Conservation (phyloP, 169 alveolate genomes). For the Cryptosporidium felis region DNA sequence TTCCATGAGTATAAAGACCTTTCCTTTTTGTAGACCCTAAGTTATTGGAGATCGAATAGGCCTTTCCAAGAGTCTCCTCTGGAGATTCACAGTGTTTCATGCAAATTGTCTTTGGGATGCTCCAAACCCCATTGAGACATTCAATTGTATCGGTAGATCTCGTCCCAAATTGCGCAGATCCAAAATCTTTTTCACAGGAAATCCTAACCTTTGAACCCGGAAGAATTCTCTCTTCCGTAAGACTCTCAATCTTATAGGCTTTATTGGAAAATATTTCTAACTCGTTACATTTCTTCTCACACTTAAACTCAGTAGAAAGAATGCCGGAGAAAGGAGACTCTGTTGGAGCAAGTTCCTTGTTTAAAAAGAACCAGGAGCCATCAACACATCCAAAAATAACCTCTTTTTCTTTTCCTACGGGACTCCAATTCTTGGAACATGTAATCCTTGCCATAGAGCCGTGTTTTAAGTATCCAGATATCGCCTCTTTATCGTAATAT, state of each 20-base stretch:
- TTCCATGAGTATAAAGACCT: slow-evolving; percentile 37
- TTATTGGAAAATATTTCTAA: slow-evolving; percentile 47
- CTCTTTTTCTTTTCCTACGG: neutral
- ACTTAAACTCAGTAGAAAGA: neutral
- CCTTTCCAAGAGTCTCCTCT: slow-evolving; percentile 31
- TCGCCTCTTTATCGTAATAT: neutral
- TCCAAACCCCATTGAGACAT: slow-evolving; percentile 66
- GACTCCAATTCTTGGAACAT: slow-evolving; percentile 57
- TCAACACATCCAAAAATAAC: slow-evolving; percentile 8
- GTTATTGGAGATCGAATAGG: neutral
- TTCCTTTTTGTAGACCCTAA: neutral
- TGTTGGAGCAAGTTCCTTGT: neutral
- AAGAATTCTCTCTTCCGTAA: neutral
- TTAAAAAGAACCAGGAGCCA: slow-evolving; percentile 23
- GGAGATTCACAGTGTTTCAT: slow-evolving; percentile 43
- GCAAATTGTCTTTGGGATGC: slow-evolving; percentile 62
- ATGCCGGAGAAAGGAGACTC: neutral
- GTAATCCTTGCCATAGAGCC: slow-evolving; percentile 52
- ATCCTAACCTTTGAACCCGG: slow-evolving; percentile 31
- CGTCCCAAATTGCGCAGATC: slow-evolving; percentile 30
- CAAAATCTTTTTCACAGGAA: slow-evolving; percentile 37
- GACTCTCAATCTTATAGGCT: slow-evolving; percentile 24
- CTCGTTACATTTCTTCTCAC: slow-evolving; percentile 36
- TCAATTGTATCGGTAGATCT: slow-evolving; percentile 19
- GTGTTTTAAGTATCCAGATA: neutral